Percentiles rank a stretch among this genome's conserved stretches.
Conservation (phyloP, 805 yeast species). For the Kuraishia floccosa region DNA sequence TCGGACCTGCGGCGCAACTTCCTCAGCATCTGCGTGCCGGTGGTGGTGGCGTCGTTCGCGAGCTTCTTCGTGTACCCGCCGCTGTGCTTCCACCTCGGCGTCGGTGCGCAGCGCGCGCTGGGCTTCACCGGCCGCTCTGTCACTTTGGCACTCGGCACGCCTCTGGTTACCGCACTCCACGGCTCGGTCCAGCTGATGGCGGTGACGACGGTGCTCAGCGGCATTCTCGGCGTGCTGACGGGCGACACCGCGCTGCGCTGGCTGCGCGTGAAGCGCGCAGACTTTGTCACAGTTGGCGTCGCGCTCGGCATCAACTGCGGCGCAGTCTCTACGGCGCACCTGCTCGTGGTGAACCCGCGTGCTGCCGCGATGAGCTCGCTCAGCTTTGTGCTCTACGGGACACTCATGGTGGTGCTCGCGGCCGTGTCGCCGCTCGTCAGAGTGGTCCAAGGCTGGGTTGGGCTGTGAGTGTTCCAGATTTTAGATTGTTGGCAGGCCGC, state of each 20-base stretch:
- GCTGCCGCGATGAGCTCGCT: conserved; percentile 73
- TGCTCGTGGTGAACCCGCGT: conserved; percentile 58
- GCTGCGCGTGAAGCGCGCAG: conserved; percentile 44
- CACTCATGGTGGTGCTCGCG: conserved; percentile 58
- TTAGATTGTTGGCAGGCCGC: no score
- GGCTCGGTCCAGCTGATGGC: conserved; percentile 71
- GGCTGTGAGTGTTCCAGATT: no score
- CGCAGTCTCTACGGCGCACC: conserved; percentile 74
- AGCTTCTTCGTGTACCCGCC: conserved; percentile 65
- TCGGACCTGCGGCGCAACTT: conserved; percentile 50
- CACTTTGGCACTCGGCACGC: conserved; percentile 72
- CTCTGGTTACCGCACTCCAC: conserved; percentile 51
- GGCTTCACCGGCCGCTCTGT: conserved; percentile 76
- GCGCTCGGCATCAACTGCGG: conserved; percentile 72
- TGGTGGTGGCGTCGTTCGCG: conserved; percentile 39
- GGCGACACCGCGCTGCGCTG: conserved; percentile 40
- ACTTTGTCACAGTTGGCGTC: conserved; percentile 67
- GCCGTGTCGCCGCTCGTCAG: conserved; percentile 45
- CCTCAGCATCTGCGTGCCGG: conserved; percentile 46
- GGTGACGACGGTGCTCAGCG: conserved; percentile 66
- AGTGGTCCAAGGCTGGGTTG: conserved; percentile 24
- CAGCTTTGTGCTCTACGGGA: conserved; percentile 63
- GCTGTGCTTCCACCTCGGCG: conserved; percentile 52
- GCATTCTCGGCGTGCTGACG: conserved; percentile 61
- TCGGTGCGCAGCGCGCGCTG: conserved; percentile 45